Base-by-base conservation (phyloP, 345 rosid species). In the Gossypium thurberi region DNA sequence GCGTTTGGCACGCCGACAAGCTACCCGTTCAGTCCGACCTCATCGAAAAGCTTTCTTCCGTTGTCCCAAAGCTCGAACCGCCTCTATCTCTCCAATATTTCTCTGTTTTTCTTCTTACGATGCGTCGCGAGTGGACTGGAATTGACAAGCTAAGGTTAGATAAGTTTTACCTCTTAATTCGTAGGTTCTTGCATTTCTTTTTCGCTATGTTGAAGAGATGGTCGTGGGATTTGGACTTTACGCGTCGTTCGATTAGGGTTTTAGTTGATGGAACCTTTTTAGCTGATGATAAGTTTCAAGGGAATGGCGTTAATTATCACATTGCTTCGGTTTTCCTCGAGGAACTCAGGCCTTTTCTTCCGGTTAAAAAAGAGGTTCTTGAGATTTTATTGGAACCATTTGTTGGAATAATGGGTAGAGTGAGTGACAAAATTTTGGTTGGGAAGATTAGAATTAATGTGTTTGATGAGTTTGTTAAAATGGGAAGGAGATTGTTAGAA, bases 1-100 rank as follows among this genome's bases (percentile, higher is more conserved):
- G 99, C 76, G 82, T 95, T 59, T 95, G 99, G 99, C 98, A 92
- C 78, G 83, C 99, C 58, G 99, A 95, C 73, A 92, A 95, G 87
- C 56, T 77, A 1, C 83, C 86, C 0, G 85, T 75, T 65, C 99
- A 95, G 80, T 63, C 91, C 18, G 84, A 87, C 4, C 96, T 95
- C 33, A 80, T 83, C 76, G 83, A 88, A 58, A 85, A 94, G 68
- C 88, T 92, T 81, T 80, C 93, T 42, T 78, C 90, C n/a, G 75
- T 86, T 42, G 77, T 89, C 14, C 82, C 84, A 1, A 77, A 82
- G 4, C 88, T 94, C 59, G 83, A 82, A 28, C 74, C 82, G 2
- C 81, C 85, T 42, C 70, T 94, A 8, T 50, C 93, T 17, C 10
- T 85, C 8, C 88, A 86, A 12, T 95, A 88, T 82, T 88, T 92